Percentiles rank a stretch among this genome's conserved stretches.
Conservation (phyloP, 495 filamentous ascomycete genomes). For the Diplogelasinospora grovesii region DNA sequence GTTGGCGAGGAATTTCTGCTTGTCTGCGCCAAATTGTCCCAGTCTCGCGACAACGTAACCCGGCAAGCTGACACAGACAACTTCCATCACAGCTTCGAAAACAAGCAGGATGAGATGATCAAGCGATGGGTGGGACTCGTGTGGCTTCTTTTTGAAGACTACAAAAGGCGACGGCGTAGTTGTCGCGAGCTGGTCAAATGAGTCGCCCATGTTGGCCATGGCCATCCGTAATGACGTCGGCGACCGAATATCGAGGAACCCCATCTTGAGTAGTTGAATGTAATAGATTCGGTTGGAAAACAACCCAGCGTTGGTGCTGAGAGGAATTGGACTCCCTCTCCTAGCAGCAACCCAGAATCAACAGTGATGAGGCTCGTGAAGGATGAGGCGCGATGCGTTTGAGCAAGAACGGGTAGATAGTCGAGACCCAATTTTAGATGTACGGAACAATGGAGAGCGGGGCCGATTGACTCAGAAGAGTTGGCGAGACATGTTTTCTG, state of each 20-base stretch:
- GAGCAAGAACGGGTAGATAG: no score
- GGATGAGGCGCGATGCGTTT: no score
- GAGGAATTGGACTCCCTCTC: no score
- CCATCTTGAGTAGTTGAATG: no score
- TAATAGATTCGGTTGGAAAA: no score
- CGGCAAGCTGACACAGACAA: conserved; percentile 88
- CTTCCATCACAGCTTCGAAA: conserved; percentile 93
- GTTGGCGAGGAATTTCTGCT: conserved; percentile 93
- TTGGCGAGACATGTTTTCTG: no score
- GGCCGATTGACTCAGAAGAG: no score
- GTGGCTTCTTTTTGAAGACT: conserved; percentile 25
- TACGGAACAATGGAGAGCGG: no score
- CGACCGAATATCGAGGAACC: conserved; percentile 39
- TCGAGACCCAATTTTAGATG: no score
- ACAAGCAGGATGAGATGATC: conserved; percentile 76
- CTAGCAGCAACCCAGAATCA: no score
- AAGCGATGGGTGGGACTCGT: conserved; percentile 54
- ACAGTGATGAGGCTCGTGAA: no score
- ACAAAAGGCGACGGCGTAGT: conserved; percentile 20
- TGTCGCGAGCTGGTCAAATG: conserved; percentile 12
- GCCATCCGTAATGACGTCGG: conserved; percentile 59
- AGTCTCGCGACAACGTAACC: conserved; percentile 88
- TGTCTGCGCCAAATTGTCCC: conserved; percentile 89
- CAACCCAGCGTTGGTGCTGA: no score
- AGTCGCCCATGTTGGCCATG: conserved; percentile 27